A percentile compares a stretch with the other conserved stretches of the same genome.
Evolutionary conservation across 2,329 filamentous ascomycete species (phyloP).

Genomic region (Teratosphaeria nubilosa): DNA sequence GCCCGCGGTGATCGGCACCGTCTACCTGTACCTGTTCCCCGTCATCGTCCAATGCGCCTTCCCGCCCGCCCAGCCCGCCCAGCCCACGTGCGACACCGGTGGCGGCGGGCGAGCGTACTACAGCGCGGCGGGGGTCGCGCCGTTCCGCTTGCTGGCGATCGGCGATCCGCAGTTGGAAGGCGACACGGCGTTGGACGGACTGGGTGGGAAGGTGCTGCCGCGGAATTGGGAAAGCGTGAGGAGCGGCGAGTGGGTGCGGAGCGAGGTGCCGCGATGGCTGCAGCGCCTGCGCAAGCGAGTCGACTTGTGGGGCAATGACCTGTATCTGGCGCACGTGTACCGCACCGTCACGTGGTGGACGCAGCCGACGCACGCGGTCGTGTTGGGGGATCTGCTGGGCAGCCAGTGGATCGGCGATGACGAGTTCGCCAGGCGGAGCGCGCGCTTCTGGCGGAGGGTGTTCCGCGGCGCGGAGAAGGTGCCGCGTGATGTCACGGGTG

Average conservation of each 20-base stretch:
- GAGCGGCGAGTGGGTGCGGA: conserved; percentile 10
- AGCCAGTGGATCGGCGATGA: conserved; percentile 87
- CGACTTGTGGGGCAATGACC: conserved; percentile 88
- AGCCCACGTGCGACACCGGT: conserved; percentile 8
- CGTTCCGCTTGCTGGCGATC: conserved; percentile 77
- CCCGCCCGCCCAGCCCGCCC: conserved; percentile 35
- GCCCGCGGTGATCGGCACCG: conserved; percentile 57
- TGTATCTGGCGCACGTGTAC: conserved; percentile 89
- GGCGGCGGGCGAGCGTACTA: conserved; percentile 9
- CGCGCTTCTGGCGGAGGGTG: conserved; percentile 19
- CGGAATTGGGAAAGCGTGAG: conserved; percentile 24
- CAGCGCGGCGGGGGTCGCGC: conserved; percentile 39
- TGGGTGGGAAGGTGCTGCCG: conserved; percentile 25
- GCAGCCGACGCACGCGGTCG: conserved; percentile 72
- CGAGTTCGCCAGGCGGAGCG: conserved; percentile 66
- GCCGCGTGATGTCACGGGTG: conserved; percentile 21
- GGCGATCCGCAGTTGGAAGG: conserved; percentile 92
- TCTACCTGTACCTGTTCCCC: conserved; percentile 84
- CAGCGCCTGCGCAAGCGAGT: conserved; percentile 65
- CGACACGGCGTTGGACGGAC: conserved; percentile 62
- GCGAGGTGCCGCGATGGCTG: conserved; percentile 59
- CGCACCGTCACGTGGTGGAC: conserved; percentile 75
- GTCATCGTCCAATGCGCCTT: conserved; percentile 72
- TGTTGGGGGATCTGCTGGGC: conserved; percentile 83
- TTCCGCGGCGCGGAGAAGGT: conserved; percentile 17